Conservation (phyloP, 495 filamentous ascomycete genomes). For the Penicillium psychrofluorescens region DNA sequence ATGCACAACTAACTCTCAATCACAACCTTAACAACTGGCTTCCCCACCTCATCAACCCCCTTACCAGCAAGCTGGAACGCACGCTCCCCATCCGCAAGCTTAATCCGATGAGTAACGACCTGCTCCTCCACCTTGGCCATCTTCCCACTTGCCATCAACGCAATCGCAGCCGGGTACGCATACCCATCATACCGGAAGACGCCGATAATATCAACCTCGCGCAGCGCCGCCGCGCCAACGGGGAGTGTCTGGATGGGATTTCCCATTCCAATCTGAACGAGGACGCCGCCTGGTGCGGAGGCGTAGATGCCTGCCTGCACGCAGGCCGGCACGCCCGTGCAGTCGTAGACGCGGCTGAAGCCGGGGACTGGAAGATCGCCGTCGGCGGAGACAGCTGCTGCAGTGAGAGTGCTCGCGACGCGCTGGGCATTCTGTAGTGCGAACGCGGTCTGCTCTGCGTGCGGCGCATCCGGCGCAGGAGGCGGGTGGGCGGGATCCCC, state of each 20-base stretch:
- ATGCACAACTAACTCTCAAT: conserved; percentile 42
- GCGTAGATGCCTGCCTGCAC: conserved; percentile 84
- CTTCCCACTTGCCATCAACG: conserved; percentile 55
- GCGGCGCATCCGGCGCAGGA: conserved; percentile 29
- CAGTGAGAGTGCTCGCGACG: conserved; percentile 35
- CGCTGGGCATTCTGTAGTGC: conserved; percentile 31
- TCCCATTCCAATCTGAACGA: conserved; percentile 94
- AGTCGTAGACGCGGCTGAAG: conserved; percentile 79
- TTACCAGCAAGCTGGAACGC: conserved; percentile 80
- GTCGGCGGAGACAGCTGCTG: conserved; percentile 37
- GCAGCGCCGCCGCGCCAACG: conserved; percentile 73
- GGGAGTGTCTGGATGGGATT: conserved; percentile 82
- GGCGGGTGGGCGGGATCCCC: conserved; percentile 26
- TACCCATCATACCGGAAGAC: conserved; percentile 81
- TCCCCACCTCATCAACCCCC: conserved; percentile 68
- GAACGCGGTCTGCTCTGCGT: conserved; percentile 32
- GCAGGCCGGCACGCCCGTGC: conserved; percentile 81
- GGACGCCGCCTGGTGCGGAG: conserved; percentile 66
- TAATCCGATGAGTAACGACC: conserved; percentile 71
- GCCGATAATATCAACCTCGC: conserved; percentile 88
- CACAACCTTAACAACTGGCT: conserved; percentile 78
- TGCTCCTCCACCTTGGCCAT: conserved; percentile 47
- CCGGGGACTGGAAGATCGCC: conserved; percentile 32
- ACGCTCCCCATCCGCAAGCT: conserved; percentile 55
- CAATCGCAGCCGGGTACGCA: conserved; percentile 76